Evolutionary conservation across 257 asterid genomes (phyloP), one percentile per base, ranked within the genome.

Genomic region (Eustoma russellianum): DNA sequence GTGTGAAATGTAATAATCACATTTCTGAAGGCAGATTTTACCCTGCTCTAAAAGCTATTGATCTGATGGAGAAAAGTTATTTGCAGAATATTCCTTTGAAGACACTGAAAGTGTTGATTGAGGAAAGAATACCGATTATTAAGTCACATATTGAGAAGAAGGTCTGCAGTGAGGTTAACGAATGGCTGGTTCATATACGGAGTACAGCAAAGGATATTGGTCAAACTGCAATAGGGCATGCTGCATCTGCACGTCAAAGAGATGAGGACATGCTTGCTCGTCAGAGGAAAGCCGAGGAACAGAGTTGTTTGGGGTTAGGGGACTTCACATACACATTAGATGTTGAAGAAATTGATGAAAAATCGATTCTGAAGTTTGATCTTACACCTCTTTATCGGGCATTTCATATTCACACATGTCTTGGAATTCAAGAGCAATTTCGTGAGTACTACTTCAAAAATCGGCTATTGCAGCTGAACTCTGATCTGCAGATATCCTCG

Each of bases 321-420:
- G 90, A 88, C 61, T 80, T 82, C 62, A 78, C 79, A 43, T 90
- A 83, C 63, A 78, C 85, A 24, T 67, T 90, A 57, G 90, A 90
- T 66, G 96, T 86, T 48, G 94, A 90, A 68, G 94, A 86, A 70
- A 79, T 83, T 8, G 74, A 82, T 46, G 97, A 83, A 60, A 79
- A 75, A 66, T 79, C 91, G 47, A 77, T 82, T 66, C 56, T 86
- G 52, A 86, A 78, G 71, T 86, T 90, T 53, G 98, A 86, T 59
- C 91, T 90, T 43, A 86, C 98, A 0, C 98, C 98, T 14, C 91
- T 90, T 68, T 86, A 90, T 70, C 86, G 96, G 57, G 98, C 96
- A 0, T 74, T 66, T 67, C 96, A 90, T 57, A 90, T 90, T 53
- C 96, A 86, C 62, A 60, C 55, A 24, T 90, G 93, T 73, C 88